Percentiles rank a stretch among this genome's conserved stretches.
Conservation (phyloP, 176 grass and related monocot species). For the Lolium perenne region DNA sequence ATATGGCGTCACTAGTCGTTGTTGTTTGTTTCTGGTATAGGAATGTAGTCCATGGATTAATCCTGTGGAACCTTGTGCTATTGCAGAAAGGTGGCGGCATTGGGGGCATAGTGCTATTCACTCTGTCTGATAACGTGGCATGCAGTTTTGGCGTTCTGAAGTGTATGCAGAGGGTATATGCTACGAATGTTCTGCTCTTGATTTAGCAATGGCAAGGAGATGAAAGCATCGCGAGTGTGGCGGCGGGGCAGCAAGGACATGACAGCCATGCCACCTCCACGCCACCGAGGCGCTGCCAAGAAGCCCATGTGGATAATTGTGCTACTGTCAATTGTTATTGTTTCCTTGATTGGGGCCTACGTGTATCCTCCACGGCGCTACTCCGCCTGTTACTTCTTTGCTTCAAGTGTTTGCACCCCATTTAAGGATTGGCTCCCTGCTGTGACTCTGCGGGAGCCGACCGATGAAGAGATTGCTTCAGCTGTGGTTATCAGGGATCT, state of each 20-base stretch:
- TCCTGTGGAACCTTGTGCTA: slow-evolving; percentile 27
- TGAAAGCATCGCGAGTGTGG: slow-evolving; percentile 70
- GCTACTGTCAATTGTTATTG: slow-evolving; percentile 69
- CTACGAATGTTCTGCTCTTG: slow-evolving; percentile 26
- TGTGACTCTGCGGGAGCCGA: slow-evolving; percentile 51
- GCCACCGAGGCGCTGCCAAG: slow-evolving; percentile 64
- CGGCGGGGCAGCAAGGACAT: slow-evolving; percentile 66
- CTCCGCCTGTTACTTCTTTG: slow-evolving; percentile 91
- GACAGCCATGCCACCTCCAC: slow-evolving; percentile 57
- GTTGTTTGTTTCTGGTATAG: slow-evolving; percentile 6
- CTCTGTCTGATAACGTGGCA: slow-evolving; percentile 24
- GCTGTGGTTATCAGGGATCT: slow-evolving; percentile 69
- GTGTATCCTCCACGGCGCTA: slow-evolving; percentile 82
- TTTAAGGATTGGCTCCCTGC: slow-evolving; percentile 91
- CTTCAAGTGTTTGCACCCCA: slow-evolving; percentile 82
- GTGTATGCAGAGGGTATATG: slow-evolving; percentile 32
- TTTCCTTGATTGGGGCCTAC: slow-evolving; percentile 78
- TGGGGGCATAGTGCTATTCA: slow-evolving; percentile 4
- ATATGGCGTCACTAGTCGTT: neutral
- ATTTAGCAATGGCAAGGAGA: slow-evolving; percentile 49
- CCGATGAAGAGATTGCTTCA: slow-evolving; percentile 78
- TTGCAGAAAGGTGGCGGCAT: slow-evolving; percentile 51
- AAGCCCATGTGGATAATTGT: slow-evolving; percentile 93
- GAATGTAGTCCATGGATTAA: slow-evolving; percentile 21
- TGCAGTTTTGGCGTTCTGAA: slow-evolving; percentile 27